Evolutionary conservation across 805 yeast species (phyloP), one percentile per base, ranked within the genome.

Genomic region (Naumovozyma dairenensis): DNA sequence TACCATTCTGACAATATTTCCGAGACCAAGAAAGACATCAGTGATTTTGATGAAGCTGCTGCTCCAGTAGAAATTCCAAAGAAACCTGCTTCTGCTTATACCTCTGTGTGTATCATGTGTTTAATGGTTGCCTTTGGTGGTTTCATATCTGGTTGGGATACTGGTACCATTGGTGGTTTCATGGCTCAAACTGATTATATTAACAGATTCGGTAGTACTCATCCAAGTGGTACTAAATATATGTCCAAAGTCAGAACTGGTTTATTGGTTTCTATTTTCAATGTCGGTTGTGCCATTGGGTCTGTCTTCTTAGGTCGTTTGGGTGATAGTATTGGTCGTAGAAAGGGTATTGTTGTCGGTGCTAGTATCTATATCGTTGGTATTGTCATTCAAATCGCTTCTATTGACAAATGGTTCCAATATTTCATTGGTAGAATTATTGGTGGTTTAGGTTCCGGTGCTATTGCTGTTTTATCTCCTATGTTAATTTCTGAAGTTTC

Each of bases 381-480:
- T 47, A 72, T 77, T 37, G 54, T 74, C 31, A 69, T 78, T 38
- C 85, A 78, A 60, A 77, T 78, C 36, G 65, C 82, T 13, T 53
- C 60, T 8, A 29, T 34, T 19, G 39, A 53, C 40, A 62, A 66
- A 33, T 78, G 85, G 85, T 76, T 73, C 56, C 85, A 78, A 60
- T 70, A 71, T 49, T 69, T 74, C 45, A 66, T 77, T 44, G 85
- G 85, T 30, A 67, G 86, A 60, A 69, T 46, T 25, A 45, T 66
- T 67, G 72, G 82, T 22, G 94, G 94, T 33, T 45, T 80, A 6
- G 81, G 81, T 33, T 81, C 80, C 36, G 93, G 94, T 41, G 72
- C 73, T 34, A 66, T 81, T 25, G 75, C 86, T 30, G 83, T 84
- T 29, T 65, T 78, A 37, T 80, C 78, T 18, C 87, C 92, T 30